Evolutionary conservation across 768 basidiomycete genomes (phyloP), one percentile per base, ranked within the genome.

Genomic region (Mycena sanguinolenta): DNA sequence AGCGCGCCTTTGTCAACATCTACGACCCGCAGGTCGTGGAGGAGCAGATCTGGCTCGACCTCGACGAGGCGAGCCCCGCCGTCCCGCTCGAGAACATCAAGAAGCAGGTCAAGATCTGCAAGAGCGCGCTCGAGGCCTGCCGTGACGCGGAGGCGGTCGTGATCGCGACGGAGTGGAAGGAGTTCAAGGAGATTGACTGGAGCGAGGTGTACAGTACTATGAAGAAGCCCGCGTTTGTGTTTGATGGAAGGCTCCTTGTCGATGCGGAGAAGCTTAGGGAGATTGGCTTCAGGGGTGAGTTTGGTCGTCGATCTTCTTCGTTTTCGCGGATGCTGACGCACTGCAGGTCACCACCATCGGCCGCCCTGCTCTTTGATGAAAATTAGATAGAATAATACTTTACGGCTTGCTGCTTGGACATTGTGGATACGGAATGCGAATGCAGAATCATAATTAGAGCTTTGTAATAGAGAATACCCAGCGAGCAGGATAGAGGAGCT

Each of bases 201-300:
- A 80, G 89, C 75, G 83, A 84, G 39, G 93, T 98, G 49, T 98
- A 98, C 83, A 80, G 84, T 59, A 82, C 86, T 77, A 98, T 98
- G 95, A 94, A 92, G 77, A 98, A 99, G 86, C 98, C 98, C n/a
- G 97, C 98, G 6, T 99, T 98, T 78, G 88, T 99, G 73, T 98
- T 98, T 77, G 97, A 99, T 78, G 96, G 96, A 6, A 89, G 96
- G 36, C 84, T 98, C 70, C 87, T 98, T 76, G 87, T 98, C 52
- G 94, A 99, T 77, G 90, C 89, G 13, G 90, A 91, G 59, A 88
- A 89, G 80, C 85, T 99, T 72, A 88, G 88, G 75, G 79, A 89
- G 77, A 98, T 98, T 77, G 97, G 97, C 44, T 99, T 99, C 91
- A 94, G 89, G n/a, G 81, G 93, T 93, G 23, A 14, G 86, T 81